Conservation (phyloP, 2,329 filamentous ascomycete genomes). For the Colletotrichum sp. region DNA sequence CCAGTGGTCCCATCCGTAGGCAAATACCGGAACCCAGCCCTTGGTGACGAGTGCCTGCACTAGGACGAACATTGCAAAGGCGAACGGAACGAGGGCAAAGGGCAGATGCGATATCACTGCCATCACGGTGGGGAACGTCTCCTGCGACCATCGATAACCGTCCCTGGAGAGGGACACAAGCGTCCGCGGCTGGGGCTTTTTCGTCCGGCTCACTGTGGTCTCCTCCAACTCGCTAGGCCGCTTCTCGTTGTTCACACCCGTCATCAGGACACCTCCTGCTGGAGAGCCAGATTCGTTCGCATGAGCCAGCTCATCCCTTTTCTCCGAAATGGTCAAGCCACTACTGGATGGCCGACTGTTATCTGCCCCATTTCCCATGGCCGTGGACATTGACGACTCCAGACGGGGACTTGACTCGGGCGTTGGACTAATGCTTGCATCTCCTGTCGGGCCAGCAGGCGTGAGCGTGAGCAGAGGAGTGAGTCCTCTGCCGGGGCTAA, state of each 20-base stretch:
- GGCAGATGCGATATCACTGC: constrained; percentile 71
- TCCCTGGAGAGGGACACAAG: constrained; percentile 54
- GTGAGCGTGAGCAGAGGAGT: neutral
- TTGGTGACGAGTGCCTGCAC: constrained; percentile 76
- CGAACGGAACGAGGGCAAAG: constrained; percentile 71
- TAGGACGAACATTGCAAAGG: constrained; percentile 76
- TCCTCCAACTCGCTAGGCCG: constrained; percentile 1
- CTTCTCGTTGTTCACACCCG: neutral
- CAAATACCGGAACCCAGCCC: constrained; percentile 77
- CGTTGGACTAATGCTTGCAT: neutral
- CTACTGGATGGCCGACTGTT: neutral
- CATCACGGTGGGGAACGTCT: constrained; percentile 73
- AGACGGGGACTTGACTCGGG: neutral
- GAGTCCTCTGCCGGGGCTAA: neutral
- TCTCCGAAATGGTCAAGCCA: neutral
- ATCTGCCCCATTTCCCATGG: neutral
- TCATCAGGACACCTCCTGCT: neutral
- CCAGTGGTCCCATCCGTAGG: constrained; percentile 77
- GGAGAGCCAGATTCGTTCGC: neutral
- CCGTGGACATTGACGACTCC: neutral
- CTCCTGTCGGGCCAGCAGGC: neutral
- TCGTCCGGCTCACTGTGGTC: no score
- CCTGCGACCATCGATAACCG: constrained; percentile 63
- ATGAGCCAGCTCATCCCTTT: neutral
- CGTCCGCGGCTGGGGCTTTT: constrained; percentile 41